A percentile compares a stretch with the other conserved stretches of the same genome.
Evolutionary conservation across 176 grass and related monocot species (phyloP).

Genomic region (Tillandsia leiboldiana): DNA sequence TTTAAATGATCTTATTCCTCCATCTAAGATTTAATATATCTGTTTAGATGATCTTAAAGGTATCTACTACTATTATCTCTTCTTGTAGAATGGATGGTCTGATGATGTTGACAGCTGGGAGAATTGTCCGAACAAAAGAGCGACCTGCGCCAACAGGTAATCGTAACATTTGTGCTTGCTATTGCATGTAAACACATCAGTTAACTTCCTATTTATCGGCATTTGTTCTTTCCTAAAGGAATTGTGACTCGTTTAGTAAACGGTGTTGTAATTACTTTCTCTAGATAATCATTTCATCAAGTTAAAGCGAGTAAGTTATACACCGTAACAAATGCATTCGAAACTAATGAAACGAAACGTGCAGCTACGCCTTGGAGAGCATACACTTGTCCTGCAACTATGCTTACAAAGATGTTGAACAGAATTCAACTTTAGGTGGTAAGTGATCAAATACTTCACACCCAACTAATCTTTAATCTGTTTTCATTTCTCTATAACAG

Average conservation of each 20-base stretch:
- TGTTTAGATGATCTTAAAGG: no score
- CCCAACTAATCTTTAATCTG: neutral
- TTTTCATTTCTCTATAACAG: neutral
- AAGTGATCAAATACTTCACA: neutral
- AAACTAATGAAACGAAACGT: neutral
- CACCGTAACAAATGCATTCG: neutral
- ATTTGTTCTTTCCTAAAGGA: no score
- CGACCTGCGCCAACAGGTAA: slow-evolving; percentile 81
- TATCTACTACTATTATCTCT: neutral
- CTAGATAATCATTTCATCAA: neutral
- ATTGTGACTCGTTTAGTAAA: no score
- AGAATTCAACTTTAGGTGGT: slow-evolving; percentile 63
- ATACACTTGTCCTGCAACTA: slow-evolving; percentile 66
- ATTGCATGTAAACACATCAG: no score
- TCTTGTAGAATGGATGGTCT: slow-evolving; percentile 58
- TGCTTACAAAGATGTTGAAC: slow-evolving; percentile 80
- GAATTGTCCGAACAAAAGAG: slow-evolving; percentile 41
- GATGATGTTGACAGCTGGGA: slow-evolving; percentile 58
- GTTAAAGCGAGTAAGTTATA: neutral
- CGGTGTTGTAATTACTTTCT: no score
- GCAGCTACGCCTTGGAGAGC: slow-evolving; percentile 82
- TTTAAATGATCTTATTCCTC: no score
- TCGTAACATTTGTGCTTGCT: neutral
- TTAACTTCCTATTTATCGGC: no score
- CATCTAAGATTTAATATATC: neutral